Evolutionary conservation across 2,329 filamentous ascomycete species (phyloP).

Genomic region (Sporothrix euskadiensis): DNA sequence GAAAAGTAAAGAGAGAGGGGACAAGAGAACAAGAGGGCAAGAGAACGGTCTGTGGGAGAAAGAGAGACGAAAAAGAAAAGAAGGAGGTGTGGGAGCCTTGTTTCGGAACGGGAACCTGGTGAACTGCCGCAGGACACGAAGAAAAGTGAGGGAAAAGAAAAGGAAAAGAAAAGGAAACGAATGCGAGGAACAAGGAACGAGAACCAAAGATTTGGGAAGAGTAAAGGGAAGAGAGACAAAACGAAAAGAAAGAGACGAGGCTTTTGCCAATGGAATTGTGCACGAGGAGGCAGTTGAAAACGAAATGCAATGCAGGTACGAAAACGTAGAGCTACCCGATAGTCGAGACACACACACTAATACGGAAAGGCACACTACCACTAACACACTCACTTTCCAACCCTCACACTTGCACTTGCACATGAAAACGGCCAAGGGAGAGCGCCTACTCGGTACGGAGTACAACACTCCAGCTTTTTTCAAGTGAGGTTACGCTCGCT

Average conservation of each 20-base stretch:
- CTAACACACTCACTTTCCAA: background rate
- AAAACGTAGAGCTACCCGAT: background rate
- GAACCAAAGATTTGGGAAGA: background rate
- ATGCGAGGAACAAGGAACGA: background rate
- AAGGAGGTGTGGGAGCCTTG: background rate
- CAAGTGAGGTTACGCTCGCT: slow-evolving; percentile 1
- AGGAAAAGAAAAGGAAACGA: background rate
- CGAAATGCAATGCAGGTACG: slow-evolving; percentile 5
- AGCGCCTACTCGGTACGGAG: background rate
- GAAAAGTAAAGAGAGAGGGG: no score
- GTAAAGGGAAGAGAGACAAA: background rate
- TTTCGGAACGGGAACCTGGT: slow-evolving; percentile 7
- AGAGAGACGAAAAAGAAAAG: background rate
- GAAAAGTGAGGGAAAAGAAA: background rate
- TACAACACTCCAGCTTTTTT: background rate
- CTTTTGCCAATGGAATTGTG: slow-evolving; percentile 11
- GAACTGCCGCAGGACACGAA: background rate
- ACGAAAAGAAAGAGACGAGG: background rate
- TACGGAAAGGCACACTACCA: background rate
- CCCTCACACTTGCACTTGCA: background rate
- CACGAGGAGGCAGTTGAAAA: background rate
- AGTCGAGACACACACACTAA: background rate
- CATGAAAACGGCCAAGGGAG: background rate
- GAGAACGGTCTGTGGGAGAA: background rate
- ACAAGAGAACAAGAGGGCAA: background rate